A percentile compares a stretch with the other conserved stretches of the same genome.
Conservation (phyloP, 2,329 filamentous ascomycete genomes). For the Coniochaeta prunicola region DNA sequence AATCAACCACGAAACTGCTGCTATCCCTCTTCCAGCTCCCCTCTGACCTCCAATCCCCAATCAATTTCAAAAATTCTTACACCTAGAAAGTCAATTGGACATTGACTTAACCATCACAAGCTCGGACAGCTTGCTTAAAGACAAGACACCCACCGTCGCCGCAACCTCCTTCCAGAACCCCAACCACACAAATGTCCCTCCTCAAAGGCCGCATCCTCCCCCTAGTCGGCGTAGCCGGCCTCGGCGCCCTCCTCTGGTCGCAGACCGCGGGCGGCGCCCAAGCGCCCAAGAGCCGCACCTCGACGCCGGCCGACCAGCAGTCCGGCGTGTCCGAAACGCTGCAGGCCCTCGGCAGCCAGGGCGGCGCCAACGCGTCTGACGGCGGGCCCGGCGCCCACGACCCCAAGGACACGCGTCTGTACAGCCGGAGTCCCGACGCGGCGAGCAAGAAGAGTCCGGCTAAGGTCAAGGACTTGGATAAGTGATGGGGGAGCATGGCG, state of each 20-base stretch:
- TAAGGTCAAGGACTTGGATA: neutral
- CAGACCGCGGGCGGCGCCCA: neutral
- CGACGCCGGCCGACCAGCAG: neutral
- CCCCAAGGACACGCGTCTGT: neutral
- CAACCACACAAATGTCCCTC: neutral
- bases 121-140: no score
- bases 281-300: neutral
- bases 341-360: neutral
- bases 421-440: neutral
- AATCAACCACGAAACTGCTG: neutral
- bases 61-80: neutral
- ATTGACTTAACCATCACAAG: no score
- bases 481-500: no score
- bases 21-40: neutral
- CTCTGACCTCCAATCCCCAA: neutral
- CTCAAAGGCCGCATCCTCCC: neutral
- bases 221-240: neutral
- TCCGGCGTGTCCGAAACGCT: neutral
- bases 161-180: neutral
- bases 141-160: no score
- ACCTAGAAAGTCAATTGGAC: neutral
- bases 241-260: neutral
- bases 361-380: neutral
- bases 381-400: neutral
- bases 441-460: neutral